Evolutionary conservation across 306 rosid genomes (phyloP), one percentile per base, ranked within the genome.

Genomic region (Begonia loranthoides): DNA sequence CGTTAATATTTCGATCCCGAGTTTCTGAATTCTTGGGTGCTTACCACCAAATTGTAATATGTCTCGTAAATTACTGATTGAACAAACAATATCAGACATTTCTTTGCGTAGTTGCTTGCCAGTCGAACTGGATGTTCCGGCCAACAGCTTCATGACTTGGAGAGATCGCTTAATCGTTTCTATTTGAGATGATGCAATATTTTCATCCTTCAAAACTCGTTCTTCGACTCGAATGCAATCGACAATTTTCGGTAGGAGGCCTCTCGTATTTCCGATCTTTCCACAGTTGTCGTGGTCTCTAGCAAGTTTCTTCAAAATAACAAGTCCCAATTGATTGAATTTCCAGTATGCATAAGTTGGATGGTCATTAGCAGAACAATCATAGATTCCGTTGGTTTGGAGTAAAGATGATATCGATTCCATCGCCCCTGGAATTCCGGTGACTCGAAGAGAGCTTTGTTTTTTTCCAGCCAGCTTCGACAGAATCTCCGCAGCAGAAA

Each of bases 381-480:
- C 67, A 34, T 33, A 63, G 54, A 53, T 75, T 74, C 99, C 68
- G 68, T 70, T 64, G 33, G 68, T 69, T 16, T 86, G 84, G 6
- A 92, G 88, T 45, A 92, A 78, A 48, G 94, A 78, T 22, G 99
- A 83, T 19, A 92, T 80, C 2, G 99, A 92, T 46, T 92, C 99
- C 96, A 92, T 78, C 13, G 94, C 86, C 11, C 96, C 99, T 0
- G 96, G 84, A 40, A 92, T 77, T 19, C 96, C 96, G 0, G 94
- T 76, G 48, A 92, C 79, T 3, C 99, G 75, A 4, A 80, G 74
- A 11, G 96, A 80, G 63, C 83, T 92, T 53, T 92, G 99, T 67
- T 70, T 82, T 62, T 86, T 86, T 9, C 94, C 96, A 0, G 99
- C 88, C 13, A 92, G 70, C 72, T 65, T 56, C 2, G 99, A 70